phyloP scores from a whole-genome alignment of 306 rosid genomes.

The Cicer judaicum region DNA sequence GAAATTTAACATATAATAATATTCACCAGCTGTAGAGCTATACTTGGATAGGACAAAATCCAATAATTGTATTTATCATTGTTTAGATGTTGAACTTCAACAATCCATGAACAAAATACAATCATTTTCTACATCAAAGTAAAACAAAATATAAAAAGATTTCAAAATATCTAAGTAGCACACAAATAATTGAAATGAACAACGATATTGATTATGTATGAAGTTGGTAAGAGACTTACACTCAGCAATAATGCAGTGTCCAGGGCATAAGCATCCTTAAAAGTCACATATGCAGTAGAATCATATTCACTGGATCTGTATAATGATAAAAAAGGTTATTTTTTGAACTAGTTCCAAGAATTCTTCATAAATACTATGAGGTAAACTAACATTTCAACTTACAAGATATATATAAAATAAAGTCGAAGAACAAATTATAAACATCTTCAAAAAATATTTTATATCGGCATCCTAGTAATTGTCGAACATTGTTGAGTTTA shows the following conservation, averaged over 20 bases:
- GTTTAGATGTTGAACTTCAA: conserved; percentile 10
- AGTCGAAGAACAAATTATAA: neutral
- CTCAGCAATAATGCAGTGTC: conserved; percentile 86
- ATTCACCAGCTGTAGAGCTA: no score
- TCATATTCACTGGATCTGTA: conserved; percentile 70
- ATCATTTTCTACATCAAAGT: neutral
- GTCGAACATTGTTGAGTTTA: neutral
- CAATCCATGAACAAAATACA: conserved; percentile 15
- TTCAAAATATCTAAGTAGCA: conserved; percentile 10
- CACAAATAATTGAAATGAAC: conserved; percentile 8
- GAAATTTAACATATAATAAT: neutral
- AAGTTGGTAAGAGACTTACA: conserved; percentile 56
- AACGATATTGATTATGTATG: neutral
- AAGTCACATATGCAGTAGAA: conserved; percentile 82
- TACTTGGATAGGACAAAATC: neutral
- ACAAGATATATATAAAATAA: neutral
- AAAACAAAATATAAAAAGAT: neutral
- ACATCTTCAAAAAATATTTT: conserved; percentile 15
- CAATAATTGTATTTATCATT: neutral
- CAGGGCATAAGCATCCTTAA: conserved; percentile 81
- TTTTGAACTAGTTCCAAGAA: conserved; percentile 40
- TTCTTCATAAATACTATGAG: conserved; percentile 20
- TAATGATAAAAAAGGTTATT: conserved; percentile 30
- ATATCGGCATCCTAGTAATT: conserved; percentile 26
- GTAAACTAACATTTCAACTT: conserved; percentile 5